A percentile compares a stretch with the other conserved stretches of the same genome.
phyloP scores from a whole-genome alignment of 1,139 yeast genomes.

The Saccharomyces pastorianus region DNA sequence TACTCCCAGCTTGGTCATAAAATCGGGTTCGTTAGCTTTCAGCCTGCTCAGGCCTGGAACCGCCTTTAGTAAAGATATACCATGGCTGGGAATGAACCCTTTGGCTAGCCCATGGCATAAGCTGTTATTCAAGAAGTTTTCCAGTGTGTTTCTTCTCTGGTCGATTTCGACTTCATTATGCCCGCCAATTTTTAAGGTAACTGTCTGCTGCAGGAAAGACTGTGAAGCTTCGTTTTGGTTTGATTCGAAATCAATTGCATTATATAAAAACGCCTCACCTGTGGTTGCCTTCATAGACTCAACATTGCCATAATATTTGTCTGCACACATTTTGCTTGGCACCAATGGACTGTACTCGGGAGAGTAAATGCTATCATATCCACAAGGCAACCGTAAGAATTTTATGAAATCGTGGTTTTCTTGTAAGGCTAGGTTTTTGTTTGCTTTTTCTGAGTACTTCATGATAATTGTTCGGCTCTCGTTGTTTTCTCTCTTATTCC shows the following conservation, averaged over 20 bases:
- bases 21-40: slow-evolving; percentile 1
- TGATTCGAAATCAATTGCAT: slow-evolving; percentile 9
- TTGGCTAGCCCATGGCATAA: slow-evolving; percentile 24
- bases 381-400: slow-evolving; percentile 26
- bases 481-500: slow-evolving; percentile 21
- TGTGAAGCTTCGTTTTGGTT: slow-evolving; percentile 8
- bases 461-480: slow-evolving; percentile 17
- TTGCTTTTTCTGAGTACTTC: slow-evolving; percentile 19
- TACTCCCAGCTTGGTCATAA: slow-evolving; percentile 9
- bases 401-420: slow-evolving; percentile 22
- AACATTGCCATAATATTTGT: slow-evolving; percentile 23
- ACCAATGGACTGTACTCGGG: slow-evolving; percentile 23
- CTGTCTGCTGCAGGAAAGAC: slow-evolving; percentile 17
- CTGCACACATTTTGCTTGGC: slow-evolving; percentile 26
- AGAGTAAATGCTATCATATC: slow-evolving; percentile 24
- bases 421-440: slow-evolving; percentile 15
- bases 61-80: slow-evolving; percentile 21
- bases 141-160: slow-evolving; percentile 22
- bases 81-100: slow-evolving; percentile 26
- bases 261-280: slow-evolving; percentile 28
- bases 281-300: slow-evolving; percentile 29
- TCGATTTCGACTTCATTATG: slow-evolving; percentile 26
- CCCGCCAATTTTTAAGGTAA: slow-evolving; percentile 28
- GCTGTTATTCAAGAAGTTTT: slow-evolving; percentile 22
- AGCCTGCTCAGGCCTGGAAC: slow-evolving; percentile 9